Evolutionary conservation across 805 yeast genomes (phyloP), one percentile per base, ranked within the genome.

Genomic region (Candida jianshihensis): DNA sequence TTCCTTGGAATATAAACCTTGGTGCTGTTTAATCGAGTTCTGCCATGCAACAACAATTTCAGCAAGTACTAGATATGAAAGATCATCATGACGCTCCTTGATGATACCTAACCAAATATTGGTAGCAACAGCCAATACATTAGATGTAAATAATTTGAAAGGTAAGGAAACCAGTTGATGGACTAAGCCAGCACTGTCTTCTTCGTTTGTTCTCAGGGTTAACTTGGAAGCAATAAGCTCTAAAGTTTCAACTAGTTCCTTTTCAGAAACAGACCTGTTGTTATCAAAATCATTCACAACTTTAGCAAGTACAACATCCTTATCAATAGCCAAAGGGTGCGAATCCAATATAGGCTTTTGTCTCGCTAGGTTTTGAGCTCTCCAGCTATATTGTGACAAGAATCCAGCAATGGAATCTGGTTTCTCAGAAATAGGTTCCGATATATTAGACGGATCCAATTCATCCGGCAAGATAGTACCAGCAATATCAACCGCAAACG

Each of bases 401-500:
- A 87, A 81, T 0, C 79, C 78, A 0, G 95, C 81, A 24, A 81
- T 67, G 1, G 86, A 74, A 50, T 76, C 68, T 38, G 73, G 71
- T 25, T 61, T 63, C 42, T 56, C 56, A 25, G 53, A 60, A 10
- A 61, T 56, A 16, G 51, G 39, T 11, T 48, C 44, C 34, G 70
- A 54, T 28, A 78, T 63, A 30, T 71, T 70, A 3, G 75, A 69
- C 20, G 80, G 57, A 48, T 83, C 92, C 30, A 79, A 63, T 48
- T 86, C 94, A 20, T 68, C 68, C 15, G 79, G 68, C n/a, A 78
- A 61, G 11, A 86, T 71, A 5, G 73, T 57, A 4, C 92, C 87
- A 1, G 95, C 95, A 79, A 87, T 73, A 46, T 85, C 92, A 39
- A 89, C 63, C 0, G 98, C 97, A 67, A 90, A 85, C 0, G 95